Evolutionary conservation across 164 flowering plant genomes (phyloP), one percentile per base, ranked within the genome.

Genomic region (Stephania yunnanensis): DNA sequence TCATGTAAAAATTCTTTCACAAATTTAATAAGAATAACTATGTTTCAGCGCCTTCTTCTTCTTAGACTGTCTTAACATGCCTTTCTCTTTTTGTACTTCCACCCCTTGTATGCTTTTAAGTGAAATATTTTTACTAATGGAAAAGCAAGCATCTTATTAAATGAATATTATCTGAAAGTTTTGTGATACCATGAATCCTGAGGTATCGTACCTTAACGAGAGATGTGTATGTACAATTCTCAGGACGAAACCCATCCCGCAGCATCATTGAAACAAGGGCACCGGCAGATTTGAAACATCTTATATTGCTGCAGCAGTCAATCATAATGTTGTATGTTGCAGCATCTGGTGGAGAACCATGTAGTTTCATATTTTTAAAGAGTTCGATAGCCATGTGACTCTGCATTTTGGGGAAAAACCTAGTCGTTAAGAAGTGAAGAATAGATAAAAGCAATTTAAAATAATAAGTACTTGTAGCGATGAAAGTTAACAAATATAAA

Each of bases 251-350:
- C 53, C 99, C 98, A 82, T 83, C 85, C 73, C 93, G 95, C 31
- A 91, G n/a, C 97, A 93, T 93, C 92, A 87, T 61, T 30, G 95
- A 90, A 72, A 91, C 80, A 53, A 95, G 76, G 52, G 87, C 88
- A 80, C 74, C 78, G 69, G 97, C 98, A 80, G 92, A 91, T 76
- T 68, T 87, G 79, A 69, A 90, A 81, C 90, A 87, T 73, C 83
- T 77, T 70, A 79, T 73, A 74, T 69, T 66, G 78, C 87, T 82
- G 79, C 96, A 93, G 76, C 95, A 89, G 75, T 91, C 88, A 58
- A 93, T 83, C 99, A 95, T 90, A 76, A 91, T 89, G 81, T 73
- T 83, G 81, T 91, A 95, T 29, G 97, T 95, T 20, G 75, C 82
- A 63, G 82, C 83, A 83, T 92, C 83, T 29, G 84, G 88, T 53